These are phyloP conservation scores for Hypholoma fasciculare DNA, from an alignment of 768 basidiomycete genomes.

Conservation along the genomic window DNA sequence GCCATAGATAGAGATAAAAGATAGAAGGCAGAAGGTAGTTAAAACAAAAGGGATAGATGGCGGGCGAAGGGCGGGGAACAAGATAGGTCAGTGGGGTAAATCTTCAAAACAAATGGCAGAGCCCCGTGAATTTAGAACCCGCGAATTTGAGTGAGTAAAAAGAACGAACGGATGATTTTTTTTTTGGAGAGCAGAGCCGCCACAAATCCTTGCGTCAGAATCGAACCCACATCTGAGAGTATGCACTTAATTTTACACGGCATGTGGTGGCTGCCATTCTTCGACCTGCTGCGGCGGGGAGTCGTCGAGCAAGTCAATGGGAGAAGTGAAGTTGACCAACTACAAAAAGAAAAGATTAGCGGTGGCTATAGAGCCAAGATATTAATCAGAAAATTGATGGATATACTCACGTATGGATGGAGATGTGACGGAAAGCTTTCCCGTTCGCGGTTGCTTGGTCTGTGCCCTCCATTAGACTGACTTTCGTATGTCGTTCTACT, in stretches of 20 bases:
- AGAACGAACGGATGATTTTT: too few species aligned
- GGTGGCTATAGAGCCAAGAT: background rate
- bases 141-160: too few species aligned
- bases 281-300: background rate
- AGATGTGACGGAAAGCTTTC: conserved; percentile 25
- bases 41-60: background rate
- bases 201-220: background rate
- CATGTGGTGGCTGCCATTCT: background rate
- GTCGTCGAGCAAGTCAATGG: conserved; percentile 37
- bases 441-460: conserved; percentile 17
- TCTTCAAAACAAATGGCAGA: too few species aligned
- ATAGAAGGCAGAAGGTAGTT: background rate
- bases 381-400: background rate
- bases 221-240: background rate
- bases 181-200: background rate
- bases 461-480: conserved; percentile 4
- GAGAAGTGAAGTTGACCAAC: conserved; percentile 45
- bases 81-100: too few species aligned
- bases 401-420: conserved; percentile 42
- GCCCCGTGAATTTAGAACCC: too few species aligned
- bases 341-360: conserved; percentile 16
- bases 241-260: background rate
- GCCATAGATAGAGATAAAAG: conserved; percentile 4
- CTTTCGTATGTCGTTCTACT: conserved; percentile 13
- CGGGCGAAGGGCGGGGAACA: too few species aligned